Percentiles rank a stretch among this genome's conserved stretches.
Evolutionary conservation across 2,329 filamentous ascomycete species (phyloP).

Genomic region (Fusarium vanettenii): DNA sequence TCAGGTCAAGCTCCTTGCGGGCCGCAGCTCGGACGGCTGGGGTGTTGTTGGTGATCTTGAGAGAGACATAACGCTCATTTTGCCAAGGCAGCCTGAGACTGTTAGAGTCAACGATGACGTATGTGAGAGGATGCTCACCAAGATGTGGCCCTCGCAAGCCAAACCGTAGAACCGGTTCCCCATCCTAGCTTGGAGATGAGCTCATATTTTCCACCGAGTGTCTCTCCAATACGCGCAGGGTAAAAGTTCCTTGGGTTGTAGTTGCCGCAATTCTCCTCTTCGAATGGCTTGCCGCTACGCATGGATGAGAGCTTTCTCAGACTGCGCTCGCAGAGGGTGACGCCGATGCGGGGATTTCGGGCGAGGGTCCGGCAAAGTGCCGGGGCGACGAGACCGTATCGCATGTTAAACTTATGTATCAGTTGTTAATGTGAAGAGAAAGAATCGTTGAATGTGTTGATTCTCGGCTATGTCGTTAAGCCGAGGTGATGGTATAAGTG

Average conservation of each 20-base stretch:
- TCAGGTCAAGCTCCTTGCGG: constrained; percentile 39
- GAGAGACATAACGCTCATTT: constrained; percentile 40
- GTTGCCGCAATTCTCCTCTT: constrained; percentile 40
- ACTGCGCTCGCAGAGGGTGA: neutral
- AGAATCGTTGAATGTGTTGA: neutral
- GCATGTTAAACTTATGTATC: constrained; percentile 6
- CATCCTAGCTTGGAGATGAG: constrained; percentile 53
- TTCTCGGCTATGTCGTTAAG: neutral
- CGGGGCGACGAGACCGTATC: constrained; percentile 18
- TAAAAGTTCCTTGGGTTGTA: constrained; percentile 47
- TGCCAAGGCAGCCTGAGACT: constrained; percentile 38
- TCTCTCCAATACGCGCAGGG: constrained; percentile 48
- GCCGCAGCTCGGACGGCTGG: constrained; percentile 36
- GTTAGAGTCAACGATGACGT: neutral
- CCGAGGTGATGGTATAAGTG: neutral
- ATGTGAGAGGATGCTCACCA: constrained; percentile 31
- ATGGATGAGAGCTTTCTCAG: constrained; percentile 24
- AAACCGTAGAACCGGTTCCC: constrained; percentile 54
- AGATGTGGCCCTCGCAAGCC: constrained; percentile 47
- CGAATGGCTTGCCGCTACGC: constrained; percentile 18
- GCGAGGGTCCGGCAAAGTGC: constrained; percentile 14
- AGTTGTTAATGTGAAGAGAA: neutral
- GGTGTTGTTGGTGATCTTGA: constrained; percentile 45
- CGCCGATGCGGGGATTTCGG: constrained; percentile 7
- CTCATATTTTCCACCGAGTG: constrained; percentile 50